Conservation (phyloP, 345 rosid species). For the Gossypium anomalum region DNA sequence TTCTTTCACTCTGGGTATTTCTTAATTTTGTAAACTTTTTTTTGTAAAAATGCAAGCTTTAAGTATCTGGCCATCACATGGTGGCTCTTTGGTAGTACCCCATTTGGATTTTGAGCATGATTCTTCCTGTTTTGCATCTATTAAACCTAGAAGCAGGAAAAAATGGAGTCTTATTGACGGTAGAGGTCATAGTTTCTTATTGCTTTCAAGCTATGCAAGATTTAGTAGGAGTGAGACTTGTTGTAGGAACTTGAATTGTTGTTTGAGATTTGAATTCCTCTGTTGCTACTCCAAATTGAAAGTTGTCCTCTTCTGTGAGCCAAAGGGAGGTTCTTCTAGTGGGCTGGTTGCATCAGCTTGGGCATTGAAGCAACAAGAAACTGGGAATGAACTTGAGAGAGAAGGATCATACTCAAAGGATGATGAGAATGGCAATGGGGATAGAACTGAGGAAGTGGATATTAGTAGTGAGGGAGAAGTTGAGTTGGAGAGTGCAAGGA, state of each 20-base stretch:
- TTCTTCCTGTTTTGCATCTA: conserved; percentile 29
- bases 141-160: conserved; percentile 27
- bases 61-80: conserved; percentile 40
- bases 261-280: conserved; percentile 25
- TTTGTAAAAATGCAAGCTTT: conserved; percentile 62
- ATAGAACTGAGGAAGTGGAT: conserved; percentile 12
- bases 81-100: conserved; percentile 44
- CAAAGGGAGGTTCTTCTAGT: conserved; percentile 29
- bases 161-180: conserved; percentile 24
- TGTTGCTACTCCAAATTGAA: conserved; percentile 24
- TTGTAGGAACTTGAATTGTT: conserved; percentile 23
- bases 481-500: conserved; percentile 28
- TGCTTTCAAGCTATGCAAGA: conserved; percentile 31
- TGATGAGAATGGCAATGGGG: conserved; percentile 10
- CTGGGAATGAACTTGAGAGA: conserved; percentile 31
- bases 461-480: conserved; percentile 14
- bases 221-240: conserved; percentile 18
- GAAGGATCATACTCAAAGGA: conserved; percentile 30
- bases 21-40: conserved; percentile 14
- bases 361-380: conserved; percentile 53
- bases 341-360: conserved; percentile 43
- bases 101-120: conserved; percentile 43
- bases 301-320: conserved; percentile 28
- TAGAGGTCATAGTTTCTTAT: conserved; percentile 27
- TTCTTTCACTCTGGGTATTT: conserved; percentile 25